Evolutionary conservation across 2,329 filamentous ascomycete species (phyloP).

Genomic region (Aspergillus ibericus): DNA sequence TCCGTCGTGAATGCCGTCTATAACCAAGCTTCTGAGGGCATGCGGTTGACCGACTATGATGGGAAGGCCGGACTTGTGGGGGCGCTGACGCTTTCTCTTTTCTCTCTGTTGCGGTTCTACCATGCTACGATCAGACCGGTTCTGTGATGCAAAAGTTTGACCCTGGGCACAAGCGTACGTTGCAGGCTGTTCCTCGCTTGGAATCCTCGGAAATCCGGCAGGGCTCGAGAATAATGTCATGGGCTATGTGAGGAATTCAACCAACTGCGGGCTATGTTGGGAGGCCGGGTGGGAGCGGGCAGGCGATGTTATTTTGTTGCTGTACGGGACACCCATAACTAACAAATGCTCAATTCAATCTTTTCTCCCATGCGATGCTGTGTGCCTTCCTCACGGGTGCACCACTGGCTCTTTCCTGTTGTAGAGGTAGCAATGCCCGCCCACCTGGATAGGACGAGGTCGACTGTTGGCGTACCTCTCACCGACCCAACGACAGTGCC

Average conservation of each 20-base stretch:
- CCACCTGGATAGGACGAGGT: neutral
- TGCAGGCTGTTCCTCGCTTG: neutral
- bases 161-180: neutral
- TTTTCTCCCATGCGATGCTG: neutral
- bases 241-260: neutral
- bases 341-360: neutral
- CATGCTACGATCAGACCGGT: neutral
- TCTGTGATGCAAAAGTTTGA: neutral
- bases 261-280: constrained; percentile 7
- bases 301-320: constrained; percentile 2
- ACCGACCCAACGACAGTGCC: neutral
- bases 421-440: neutral
- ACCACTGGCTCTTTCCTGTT: neutral
- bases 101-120: neutral
- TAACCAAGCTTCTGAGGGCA: neutral
- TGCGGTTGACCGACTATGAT: neutral
- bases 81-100: neutral
- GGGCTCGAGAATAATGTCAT: neutral
- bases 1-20: neutral
- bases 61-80: neutral
- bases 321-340: neutral
- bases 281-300: constrained; percentile 2
- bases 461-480: neutral
- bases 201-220: neutral
- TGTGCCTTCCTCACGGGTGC: neutral